These are phyloP conservation scores for Aspergillus sp. DNA, from an alignment of 2,329 filamentous ascomycete species.

Conservation along the genomic window DNA sequence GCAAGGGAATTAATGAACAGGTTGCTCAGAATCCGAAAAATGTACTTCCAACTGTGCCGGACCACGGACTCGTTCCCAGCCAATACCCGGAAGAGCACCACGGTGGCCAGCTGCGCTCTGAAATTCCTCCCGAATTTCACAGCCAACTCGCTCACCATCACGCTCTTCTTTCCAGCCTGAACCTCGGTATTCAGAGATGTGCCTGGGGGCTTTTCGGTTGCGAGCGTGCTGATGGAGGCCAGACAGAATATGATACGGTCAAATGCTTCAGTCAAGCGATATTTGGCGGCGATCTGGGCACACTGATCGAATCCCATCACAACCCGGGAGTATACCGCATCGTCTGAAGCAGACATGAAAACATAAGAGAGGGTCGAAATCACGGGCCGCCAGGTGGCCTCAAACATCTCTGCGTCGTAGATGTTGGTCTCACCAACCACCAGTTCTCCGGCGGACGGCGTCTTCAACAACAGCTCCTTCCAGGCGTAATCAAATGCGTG, in stretches of 20 bases:
- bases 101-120: constrained; percentile 82
- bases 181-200: constrained; percentile 92
- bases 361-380: constrained; percentile 93
- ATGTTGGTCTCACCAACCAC: constrained; percentile 81
- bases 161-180: constrained; percentile 78
- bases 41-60: constrained; percentile 49
- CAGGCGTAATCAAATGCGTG: constrained; percentile 96
- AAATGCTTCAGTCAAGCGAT: constrained; percentile 72
- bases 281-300: constrained; percentile 79
- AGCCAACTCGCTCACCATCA: constrained; percentile 97
- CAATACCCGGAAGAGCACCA: constrained; percentile 90
- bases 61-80: constrained; percentile 74
- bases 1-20: constrained; percentile 93
- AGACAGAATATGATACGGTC: constrained; percentile 90
- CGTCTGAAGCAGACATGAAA: constrained; percentile 97
- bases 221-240: constrained; percentile 80
- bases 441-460: constrained; percentile 63
- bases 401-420: constrained; percentile 96
- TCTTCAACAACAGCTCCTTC: constrained; percentile 86
- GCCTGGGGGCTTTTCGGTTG: constrained; percentile 64
- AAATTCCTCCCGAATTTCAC: constrained; percentile 93
- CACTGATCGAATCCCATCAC: constrained; percentile 95
- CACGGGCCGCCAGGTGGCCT: constrained; percentile 89
- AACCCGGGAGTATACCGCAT: constrained; percentile 86
- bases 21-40: constrained; percentile 88